Evolutionary conservation across 257 asterid species (phyloP).

Genomic region (Pogostemon cablin): DNA sequence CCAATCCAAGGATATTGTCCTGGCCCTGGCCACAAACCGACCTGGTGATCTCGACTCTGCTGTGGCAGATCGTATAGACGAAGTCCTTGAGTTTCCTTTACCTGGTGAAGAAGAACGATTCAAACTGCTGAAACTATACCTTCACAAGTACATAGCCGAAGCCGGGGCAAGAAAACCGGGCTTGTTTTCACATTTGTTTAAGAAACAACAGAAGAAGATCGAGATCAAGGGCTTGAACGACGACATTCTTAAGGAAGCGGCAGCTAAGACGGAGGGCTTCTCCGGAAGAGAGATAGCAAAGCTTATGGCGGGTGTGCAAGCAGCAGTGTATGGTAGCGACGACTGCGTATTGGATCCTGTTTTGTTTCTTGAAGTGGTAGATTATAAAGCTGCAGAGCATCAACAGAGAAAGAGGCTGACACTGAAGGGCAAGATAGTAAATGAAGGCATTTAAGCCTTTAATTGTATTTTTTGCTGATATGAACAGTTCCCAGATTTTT

Average conservation of each 20-base stretch:
- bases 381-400: slow-evolving; percentile 81
- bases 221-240: slow-evolving; percentile 75
- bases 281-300: slow-evolving; percentile 94
- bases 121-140: slow-evolving; percentile 73
- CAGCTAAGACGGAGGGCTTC: slow-evolving; percentile 69
- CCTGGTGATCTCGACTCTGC: slow-evolving; percentile 97
- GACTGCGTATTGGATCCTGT: slow-evolving; percentile 71
- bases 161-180: slow-evolving; percentile 73
- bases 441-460: slow-evolving; percentile 18
- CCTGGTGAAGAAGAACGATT: slow-evolving; percentile 91
- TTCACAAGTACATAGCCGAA: slow-evolving; percentile 73
- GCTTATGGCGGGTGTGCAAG: slow-evolving; percentile 92
- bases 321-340: slow-evolving; percentile 85
- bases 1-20: slow-evolving; percentile 93
- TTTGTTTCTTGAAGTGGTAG: slow-evolving; percentile 77
- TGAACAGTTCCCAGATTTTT: slow-evolving; percentile 32
- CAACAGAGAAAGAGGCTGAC: slow-evolving; percentile 68
- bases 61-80: slow-evolving; percentile 89
- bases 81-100: slow-evolving; percentile 84
- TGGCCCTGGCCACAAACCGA: slow-evolving; percentile 88
- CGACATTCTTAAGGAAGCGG: slow-evolving; percentile 78
- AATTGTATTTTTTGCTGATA: slow-evolving; percentile 11
- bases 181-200: slow-evolving; percentile 55
- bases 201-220: slow-evolving; percentile 67
- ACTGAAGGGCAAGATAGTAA: slow-evolving; percentile 41